A percentile compares a stretch with the other conserved stretches of the same genome.
Evolutionary conservation across 2,329 filamentous ascomycete genomes (phyloP).

Genomic region (Verticillium nonalfalfae): DNA sequence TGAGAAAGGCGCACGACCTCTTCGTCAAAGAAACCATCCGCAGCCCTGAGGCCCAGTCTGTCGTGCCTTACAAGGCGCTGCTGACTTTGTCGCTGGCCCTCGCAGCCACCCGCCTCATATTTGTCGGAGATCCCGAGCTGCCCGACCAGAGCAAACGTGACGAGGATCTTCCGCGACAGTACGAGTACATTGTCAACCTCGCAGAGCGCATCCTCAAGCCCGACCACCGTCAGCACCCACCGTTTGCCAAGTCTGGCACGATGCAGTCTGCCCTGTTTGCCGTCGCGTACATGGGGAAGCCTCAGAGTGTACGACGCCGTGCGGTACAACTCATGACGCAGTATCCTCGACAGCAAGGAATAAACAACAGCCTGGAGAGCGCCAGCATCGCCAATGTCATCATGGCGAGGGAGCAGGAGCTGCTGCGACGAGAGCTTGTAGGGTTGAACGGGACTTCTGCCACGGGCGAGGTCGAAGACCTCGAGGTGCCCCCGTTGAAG

Average conservation of each 20-base stretch:
- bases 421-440: not conserved
- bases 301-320: slow-evolving; percentile 1
- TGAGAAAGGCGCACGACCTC: not conserved
- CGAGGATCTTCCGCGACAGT: not conserved
- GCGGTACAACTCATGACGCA: slow-evolving; percentile 5
- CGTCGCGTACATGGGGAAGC: slow-evolving; percentile 5
- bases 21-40: not conserved
- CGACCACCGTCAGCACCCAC: not conserved
- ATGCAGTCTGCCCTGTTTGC: slow-evolving; percentile 1
- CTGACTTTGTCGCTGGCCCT: not conserved
- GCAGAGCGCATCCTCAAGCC: slow-evolving; percentile 1
- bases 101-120: not conserved
- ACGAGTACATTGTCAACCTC: not conserved
- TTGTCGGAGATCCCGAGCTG: not conserved
- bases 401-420: not conserved
- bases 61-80: not conserved
- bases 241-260: not conserved
- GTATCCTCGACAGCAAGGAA: slow-evolving; percentile 3
- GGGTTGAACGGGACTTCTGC: no score
- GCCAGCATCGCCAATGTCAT: not conserved
- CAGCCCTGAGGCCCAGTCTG: not conserved
- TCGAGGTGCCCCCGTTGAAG: not conserved
- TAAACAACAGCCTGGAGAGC: not conserved
- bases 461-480: not conserved
- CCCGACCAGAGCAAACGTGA: not conserved